Evolutionary conservation across 1,284 basidiomycete species (phyloP).

Genomic region (Ustilago shanxiensis): DNA sequence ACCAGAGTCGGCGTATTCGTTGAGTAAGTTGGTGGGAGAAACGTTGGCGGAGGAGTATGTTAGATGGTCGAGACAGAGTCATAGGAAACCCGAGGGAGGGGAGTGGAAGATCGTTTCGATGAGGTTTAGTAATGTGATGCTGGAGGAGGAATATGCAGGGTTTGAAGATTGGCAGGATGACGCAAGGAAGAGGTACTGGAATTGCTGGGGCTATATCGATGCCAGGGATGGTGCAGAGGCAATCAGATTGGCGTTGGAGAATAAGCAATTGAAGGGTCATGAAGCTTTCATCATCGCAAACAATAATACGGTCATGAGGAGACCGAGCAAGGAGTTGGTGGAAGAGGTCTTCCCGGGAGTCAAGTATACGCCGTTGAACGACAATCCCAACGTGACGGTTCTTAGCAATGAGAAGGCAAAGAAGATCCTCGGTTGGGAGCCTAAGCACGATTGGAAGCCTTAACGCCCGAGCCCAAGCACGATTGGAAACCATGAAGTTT

Average conservation of each 20-base stretch:
- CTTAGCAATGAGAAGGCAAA: constrained; percentile 71
- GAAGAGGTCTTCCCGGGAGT: constrained; percentile 69
- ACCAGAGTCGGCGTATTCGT: constrained; percentile 71
- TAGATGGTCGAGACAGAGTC: constrained; percentile 67
- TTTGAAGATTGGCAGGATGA: constrained; percentile 71
- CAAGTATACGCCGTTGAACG: constrained; percentile 54
- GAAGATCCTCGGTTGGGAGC: constrained; percentile 69
- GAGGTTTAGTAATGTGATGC: constrained; percentile 71
- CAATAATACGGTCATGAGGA: constrained; percentile 70
- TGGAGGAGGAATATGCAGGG: constrained; percentile 69
- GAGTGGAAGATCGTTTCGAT: constrained; percentile 70
- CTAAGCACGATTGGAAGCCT: constrained; percentile 63
- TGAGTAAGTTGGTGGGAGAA: constrained; percentile 71
- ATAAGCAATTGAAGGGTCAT: constrained; percentile 65
- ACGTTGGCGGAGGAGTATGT: constrained; percentile 70
- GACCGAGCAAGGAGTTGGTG: constrained; percentile 68
- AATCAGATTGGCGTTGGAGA: constrained; percentile 68
- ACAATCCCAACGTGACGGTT: constrained; percentile 54
- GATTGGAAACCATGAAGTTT: no score
- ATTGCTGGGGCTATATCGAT: constrained; percentile 66
- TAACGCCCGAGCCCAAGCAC: no score
- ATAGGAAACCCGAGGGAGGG: constrained; percentile 17
- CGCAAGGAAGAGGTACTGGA: constrained; percentile 46
- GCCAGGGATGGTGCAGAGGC: constrained; percentile 71
- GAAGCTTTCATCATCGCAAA: constrained; percentile 71